Evolutionary conservation across 139 green algal species (phyloP).

Genomic region (Micractinium conductrix): DNA sequence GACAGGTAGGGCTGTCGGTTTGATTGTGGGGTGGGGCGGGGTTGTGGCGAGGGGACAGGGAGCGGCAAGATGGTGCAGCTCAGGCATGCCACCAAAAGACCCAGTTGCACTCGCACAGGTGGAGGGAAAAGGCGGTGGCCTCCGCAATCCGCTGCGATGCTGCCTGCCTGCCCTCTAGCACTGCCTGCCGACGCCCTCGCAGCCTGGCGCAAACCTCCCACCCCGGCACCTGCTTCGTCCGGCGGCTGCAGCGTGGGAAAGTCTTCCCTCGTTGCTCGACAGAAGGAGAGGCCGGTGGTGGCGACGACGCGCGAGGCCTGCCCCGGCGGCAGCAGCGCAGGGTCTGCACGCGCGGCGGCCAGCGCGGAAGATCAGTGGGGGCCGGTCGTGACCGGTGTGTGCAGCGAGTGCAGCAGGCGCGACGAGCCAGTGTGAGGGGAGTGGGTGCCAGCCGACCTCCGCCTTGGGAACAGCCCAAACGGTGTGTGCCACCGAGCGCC

Average conservation of each 20-base stretch:
- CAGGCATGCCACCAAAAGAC: no score
- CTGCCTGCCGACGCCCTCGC: no score
- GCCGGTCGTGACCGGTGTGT: background rate
- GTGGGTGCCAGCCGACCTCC: background rate
- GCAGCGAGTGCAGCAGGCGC: background rate
- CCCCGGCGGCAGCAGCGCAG: background rate
- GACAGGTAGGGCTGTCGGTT: no score
- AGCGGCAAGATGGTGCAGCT: background rate
- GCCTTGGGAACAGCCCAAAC: background rate
- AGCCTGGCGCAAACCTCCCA: no score
- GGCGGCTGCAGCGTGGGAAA: conserved; percentile 41
- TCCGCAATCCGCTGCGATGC: background rate
- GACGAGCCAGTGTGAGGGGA: background rate
- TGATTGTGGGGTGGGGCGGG: no score
- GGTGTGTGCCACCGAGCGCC: no score
- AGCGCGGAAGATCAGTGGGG: background rate
- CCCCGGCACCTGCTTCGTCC: conserved; percentile 1
- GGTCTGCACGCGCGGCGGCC: background rate
- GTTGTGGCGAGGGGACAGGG: no score
- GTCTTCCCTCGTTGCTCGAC: background rate
- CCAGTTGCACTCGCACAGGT: no score
- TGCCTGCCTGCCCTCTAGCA: background rate
- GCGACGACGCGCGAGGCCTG: conserved; percentile 7
- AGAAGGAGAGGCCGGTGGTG: conserved; percentile 36
- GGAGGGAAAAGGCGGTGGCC: no score